Percentiles rank a stretch among this genome's conserved stretches.
Evolutionary conservation across 2,329 filamentous ascomycete species (phyloP).

Genomic region (Fusarium newnesense): DNA sequence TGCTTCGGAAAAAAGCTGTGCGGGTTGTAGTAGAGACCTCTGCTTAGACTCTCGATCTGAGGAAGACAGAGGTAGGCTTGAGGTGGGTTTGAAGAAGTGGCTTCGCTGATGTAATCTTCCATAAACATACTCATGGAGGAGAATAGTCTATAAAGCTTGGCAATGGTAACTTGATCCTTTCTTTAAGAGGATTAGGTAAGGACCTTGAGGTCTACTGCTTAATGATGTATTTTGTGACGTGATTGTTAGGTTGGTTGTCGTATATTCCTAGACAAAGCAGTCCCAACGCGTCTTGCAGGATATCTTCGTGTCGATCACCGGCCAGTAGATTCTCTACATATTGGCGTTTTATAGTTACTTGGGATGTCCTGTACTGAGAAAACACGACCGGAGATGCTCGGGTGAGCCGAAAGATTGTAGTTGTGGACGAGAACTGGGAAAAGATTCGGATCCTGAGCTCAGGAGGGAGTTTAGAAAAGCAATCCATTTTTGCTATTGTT

Average conservation of each 20-base stretch:
- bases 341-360: background rate
- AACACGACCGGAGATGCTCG: background rate
- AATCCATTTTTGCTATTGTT: background rate
- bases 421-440: background rate
- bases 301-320: background rate
- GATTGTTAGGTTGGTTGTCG: background rate
- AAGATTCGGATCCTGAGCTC: background rate
- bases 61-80: constrained; percentile 16
- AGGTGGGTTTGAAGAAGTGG: background rate
- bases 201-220: background rate
- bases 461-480: background rate
- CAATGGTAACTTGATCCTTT: background rate
- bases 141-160: background rate
- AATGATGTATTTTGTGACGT: background rate
- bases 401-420: background rate
- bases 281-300: background rate
- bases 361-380: background rate
- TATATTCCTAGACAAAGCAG: background rate
- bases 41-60: background rate
- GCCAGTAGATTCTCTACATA: background rate
- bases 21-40: background rate
- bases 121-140: constrained; percentile 10
- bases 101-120: constrained; percentile 32
- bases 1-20: background rate
- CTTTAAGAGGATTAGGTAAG: background rate